A percentile compares a stretch with the other conserved stretches of the same genome.
These are phyloP conservation scores for Mortierella claussenii DNA, from an alignment of 192 early-diverging fungal genomes.

Conservation along the genomic window DNA sequence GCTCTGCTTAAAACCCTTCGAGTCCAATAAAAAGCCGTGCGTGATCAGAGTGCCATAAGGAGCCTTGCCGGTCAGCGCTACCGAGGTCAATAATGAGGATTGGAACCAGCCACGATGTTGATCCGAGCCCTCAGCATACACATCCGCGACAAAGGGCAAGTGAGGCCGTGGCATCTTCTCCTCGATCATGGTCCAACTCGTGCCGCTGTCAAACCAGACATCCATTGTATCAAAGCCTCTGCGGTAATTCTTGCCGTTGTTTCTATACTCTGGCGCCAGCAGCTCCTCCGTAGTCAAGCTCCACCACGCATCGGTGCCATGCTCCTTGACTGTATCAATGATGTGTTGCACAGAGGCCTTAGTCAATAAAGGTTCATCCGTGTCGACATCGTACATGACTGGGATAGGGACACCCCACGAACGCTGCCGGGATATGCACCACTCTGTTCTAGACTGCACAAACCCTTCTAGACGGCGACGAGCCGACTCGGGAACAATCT, in stretches of 20 bases:
- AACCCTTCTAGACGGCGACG: slow-evolving; percentile 69
- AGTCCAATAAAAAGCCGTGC: slow-evolving; percentile 87
- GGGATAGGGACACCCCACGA: slow-evolving; percentile 88
- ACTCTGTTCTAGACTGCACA: slow-evolving; percentile 75
- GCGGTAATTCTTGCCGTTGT: slow-evolving; percentile 65
- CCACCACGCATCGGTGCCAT: slow-evolving; percentile 82
- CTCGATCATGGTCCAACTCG: slow-evolving; percentile 76
- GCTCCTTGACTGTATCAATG: slow-evolving; percentile 62
- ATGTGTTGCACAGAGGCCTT: slow-evolving; percentile 73
- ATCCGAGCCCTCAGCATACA: slow-evolving; percentile 83
- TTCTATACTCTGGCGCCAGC: slow-evolving; percentile 66
- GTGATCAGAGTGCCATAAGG: slow-evolving; percentile 79
- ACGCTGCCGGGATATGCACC: slow-evolving; percentile 87
- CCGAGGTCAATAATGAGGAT: slow-evolving; percentile 79
- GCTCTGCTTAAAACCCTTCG: slow-evolving; percentile 83
- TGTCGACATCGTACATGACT: slow-evolving; percentile 71
- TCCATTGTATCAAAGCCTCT: slow-evolving; percentile 86
- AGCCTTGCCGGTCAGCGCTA: slow-evolving; percentile 71
- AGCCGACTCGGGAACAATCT: slow-evolving; percentile 66
- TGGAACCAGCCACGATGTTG: slow-evolving; percentile 92
- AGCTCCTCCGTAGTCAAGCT: slow-evolving; percentile 65
- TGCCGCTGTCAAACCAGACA: slow-evolving; percentile 89
- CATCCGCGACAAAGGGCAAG: slow-evolving; percentile 65
- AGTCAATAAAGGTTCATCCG: slow-evolving; percentile 72
- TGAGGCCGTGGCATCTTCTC: slow-evolving; percentile 47